Conservation (phyloP, 371 early-diverging fungal species). For the Mortierella sp. region DNA sequence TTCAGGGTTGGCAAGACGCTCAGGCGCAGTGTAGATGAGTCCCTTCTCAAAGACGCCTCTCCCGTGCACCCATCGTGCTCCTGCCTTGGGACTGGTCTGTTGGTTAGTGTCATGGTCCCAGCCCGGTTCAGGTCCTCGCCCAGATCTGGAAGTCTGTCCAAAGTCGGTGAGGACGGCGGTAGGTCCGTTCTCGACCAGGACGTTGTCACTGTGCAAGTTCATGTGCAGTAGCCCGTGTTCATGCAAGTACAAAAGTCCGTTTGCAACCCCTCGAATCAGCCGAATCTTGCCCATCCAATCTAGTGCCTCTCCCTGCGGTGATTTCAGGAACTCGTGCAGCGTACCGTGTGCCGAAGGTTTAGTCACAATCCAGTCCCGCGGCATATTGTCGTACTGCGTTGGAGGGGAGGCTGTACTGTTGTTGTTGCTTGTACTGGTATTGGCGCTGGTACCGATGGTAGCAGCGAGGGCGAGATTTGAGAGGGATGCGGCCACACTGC, state of each 20-base stretch:
- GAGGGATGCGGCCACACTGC: slow-evolving; percentile 22
- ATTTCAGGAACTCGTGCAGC: slow-evolving; percentile 47
- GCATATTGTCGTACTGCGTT: background rate
- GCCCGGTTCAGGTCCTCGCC: slow-evolving; percentile 24
- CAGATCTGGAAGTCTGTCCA: slow-evolving; percentile 44
- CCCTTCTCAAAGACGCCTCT: slow-evolving; percentile 48
- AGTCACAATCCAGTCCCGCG: slow-evolving; percentile 55
- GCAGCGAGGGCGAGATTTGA: slow-evolving; percentile 36
- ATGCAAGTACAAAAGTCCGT: slow-evolving; percentile 41
- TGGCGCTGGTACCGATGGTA: background rate
- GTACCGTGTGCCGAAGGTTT: slow-evolving; percentile 53
- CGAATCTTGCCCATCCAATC: slow-evolving; percentile 55
- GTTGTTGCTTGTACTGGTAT: background rate
- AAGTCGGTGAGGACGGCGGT: slow-evolving; percentile 50
- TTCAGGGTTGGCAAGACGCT: slow-evolving; percentile 50
- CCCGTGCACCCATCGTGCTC: slow-evolving; percentile 39
- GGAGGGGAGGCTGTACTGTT: slow-evolving; percentile 15
- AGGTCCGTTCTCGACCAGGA: slow-evolving; percentile 44
- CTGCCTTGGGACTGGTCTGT: slow-evolving; percentile 22
- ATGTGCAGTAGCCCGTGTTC: slow-evolving; percentile 52
- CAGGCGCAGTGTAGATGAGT: slow-evolving; percentile 50
- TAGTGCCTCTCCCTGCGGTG: slow-evolving; percentile 49
- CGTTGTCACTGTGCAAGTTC: slow-evolving; percentile 56
- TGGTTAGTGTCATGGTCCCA: slow-evolving; percentile 1
- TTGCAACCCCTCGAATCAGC: slow-evolving; percentile 54